These are phyloP conservation scores for Lasiosphaeris hirsuta DNA, from an alignment of 495 filamentous ascomycete genomes.

Conservation along the genomic window DNA sequence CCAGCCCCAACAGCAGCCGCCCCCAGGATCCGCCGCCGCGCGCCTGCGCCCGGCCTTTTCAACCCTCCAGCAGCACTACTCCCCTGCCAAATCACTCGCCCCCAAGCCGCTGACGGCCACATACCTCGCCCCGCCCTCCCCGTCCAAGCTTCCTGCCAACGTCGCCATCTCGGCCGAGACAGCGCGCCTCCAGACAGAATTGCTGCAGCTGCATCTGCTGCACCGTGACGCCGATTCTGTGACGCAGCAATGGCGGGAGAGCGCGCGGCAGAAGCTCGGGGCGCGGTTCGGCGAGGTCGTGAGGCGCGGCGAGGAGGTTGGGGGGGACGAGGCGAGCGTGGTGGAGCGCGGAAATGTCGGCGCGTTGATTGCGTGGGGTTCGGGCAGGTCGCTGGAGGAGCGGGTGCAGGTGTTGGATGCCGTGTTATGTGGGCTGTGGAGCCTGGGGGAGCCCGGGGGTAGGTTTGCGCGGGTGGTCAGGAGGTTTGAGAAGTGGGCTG, in stretches of 20 bases:
- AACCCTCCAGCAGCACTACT: slow-evolving; percentile 67
- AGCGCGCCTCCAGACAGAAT: slow-evolving; percentile 62
- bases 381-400: slow-evolving; percentile 39
- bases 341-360: slow-evolving; percentile 35
- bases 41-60: slow-evolving; percentile 54
- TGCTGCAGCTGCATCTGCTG: slow-evolving; percentile 69
- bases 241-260: slow-evolving; percentile 42
- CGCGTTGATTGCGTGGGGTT: slow-evolving; percentile 34
- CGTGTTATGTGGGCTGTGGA: slow-evolving; percentile 49
- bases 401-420: slow-evolving; percentile 51
- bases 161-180: slow-evolving; percentile 57
- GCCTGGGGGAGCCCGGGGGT: slow-evolving; percentile 46
- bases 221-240: slow-evolving; percentile 47
- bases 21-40: slow-evolving; percentile 9
- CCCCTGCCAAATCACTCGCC: slow-evolving; percentile 56
- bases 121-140: slow-evolving; percentile 50
- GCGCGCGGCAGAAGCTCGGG: slow-evolving; percentile 42
- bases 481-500: slow-evolving; percentile 52
- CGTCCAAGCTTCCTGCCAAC: slow-evolving; percentile 51
- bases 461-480: slow-evolving; percentile 45
- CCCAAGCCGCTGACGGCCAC: slow-evolving; percentile 55
- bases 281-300: slow-evolving; percentile 39
- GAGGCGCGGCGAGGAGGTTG: slow-evolving; percentile 29
- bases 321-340: slow-evolving; percentile 26
- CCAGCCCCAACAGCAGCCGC: slow-evolving; percentile 15